Evolutionary conservation across 2,329 filamentous ascomycete species (phyloP), one percentile per base, ranked within the genome.

Genomic region (Acarospora socialis): DNA sequence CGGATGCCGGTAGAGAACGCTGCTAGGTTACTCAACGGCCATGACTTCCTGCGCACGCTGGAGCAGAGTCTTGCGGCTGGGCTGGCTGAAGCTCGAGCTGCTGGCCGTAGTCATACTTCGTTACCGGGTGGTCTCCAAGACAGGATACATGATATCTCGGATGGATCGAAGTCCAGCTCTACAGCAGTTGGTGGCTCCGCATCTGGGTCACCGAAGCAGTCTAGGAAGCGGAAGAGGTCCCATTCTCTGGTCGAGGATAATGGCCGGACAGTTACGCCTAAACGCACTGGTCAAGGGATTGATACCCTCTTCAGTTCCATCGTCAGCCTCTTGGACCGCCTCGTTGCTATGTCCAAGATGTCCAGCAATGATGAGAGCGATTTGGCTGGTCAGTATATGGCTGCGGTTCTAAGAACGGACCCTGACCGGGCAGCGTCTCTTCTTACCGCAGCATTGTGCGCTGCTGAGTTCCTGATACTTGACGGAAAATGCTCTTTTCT

Each of bases 21-120:
- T 15, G 79, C 81, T 6, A 73, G 74, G 36, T 73, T 79, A 3
- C 63, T 92, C 5, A 73, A 71, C 14, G 75, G 84, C 36, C 65
- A 76, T 35, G 67, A 71, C 27, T 81, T 92, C 32, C 56, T 80
- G 20, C 54, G 57, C 1, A 68, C 82, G 7, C 51, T 92, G 24
- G 71, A 76, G 44, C 68, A 72, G 44, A 70, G 76, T 0, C 54
- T 84, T 28, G 63, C 70, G 21, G 38, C n/a, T n/a, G n/a, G 35
- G 36, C 16, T 39, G 6, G 23, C 16, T 1, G 12, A 10, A 15
- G 29, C 9, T 9, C 20, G 30, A 38, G 5, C 14, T 10, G 24
- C 10, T 22, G n/a, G 19, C n/a, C 10, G 12, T 3, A 18, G 12
- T 4, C 10, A 3, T 15, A 7, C 23, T 4, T 5, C 17, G 31